Evolutionary conservation across 2,329 filamentous ascomycete genomes (phyloP), one percentile per base, ranked within the genome.

Genomic region (Orbilia oligospora): DNA sequence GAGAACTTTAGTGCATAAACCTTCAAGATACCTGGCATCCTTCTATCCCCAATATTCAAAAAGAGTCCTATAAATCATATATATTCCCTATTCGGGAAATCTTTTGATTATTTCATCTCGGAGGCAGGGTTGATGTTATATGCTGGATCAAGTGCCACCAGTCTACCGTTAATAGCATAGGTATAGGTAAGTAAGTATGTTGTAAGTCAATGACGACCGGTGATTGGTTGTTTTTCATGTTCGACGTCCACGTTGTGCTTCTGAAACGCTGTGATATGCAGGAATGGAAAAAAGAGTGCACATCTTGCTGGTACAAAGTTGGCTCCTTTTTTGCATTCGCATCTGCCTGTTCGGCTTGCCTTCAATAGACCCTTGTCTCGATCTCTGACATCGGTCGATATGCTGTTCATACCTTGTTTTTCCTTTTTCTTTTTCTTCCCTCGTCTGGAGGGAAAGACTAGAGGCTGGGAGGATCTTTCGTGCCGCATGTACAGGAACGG

Each of bases 221-320:
- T 38, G 38, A 41, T 41, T 41, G 38, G 38, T 16, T 14, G 5
- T 6, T 22, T 1, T 48, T 48, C 49, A 48, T 30, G 48, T 20
- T 73, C 63, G 36, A 75, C 27, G 70, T 67, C 70, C 63, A 75
- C 71, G 71, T 75, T 75, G 71, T 75, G 63, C 71, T 75, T 75
- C 71, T 75, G 71, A 75, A 75, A 75, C 71, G 71, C 58, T 36
- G 38, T 46, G 33, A 22, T 55, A 65, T 75, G 71, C 71, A 75
- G 46, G 71, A 24, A 55, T 12, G 53, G 18, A 48, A 48, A 46
- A 48, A 8, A 48, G 44, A 48, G 44, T 22, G 44, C 44, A 48
- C 44, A 20, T 18, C n/a, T 48, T 20, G 38, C 38, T 46, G 8
- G 16, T 20, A 18, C 5, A 46, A 46, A 12, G 30, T 30, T 30